Conservation (phyloP, 305 asterid species). For the Euphrasia arctica region DNA sequence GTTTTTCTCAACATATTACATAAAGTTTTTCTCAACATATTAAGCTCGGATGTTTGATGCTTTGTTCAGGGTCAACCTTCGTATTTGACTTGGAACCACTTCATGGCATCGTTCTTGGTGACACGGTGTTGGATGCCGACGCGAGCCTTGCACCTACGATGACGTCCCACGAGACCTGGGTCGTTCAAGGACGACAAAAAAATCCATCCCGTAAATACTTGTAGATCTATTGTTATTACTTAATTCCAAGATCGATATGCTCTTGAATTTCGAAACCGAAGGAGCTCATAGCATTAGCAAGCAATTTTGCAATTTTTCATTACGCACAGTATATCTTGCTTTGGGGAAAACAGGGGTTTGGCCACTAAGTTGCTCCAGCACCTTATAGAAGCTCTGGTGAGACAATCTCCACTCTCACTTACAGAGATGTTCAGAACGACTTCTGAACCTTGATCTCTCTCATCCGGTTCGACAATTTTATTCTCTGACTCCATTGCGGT, state of each 20-base stretch:
- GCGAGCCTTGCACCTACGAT: background rate
- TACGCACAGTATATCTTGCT: constrained; percentile 12
- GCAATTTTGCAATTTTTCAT: constrained; percentile 5
- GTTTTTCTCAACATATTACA: too few relatives aligned
- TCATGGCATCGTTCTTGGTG: background rate
- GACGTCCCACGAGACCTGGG: background rate
- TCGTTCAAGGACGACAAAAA: background rate
- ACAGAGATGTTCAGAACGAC: constrained; percentile 7
- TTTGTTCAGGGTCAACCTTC: constrained; percentile 2
- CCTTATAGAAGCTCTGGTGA: constrained; percentile 34
- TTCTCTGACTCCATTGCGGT: too few relatives aligned
- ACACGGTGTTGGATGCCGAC: background rate
- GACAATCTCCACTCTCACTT: constrained; percentile 6
- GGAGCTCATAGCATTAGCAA: background rate
- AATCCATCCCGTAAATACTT: constrained; percentile 2
- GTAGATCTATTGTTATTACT: background rate
- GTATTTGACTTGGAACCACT: constrained; percentile 1
- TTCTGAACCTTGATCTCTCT: constrained; percentile 11
- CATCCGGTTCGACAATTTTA: constrained; percentile 1
- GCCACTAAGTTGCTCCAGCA: constrained; percentile 86
- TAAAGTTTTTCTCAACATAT: background rate
- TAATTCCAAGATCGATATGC: background rate
- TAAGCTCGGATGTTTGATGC: background rate
- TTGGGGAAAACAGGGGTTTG: constrained; percentile 73
- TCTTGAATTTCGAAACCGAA: constrained; percentile 3